A percentile compares a stretch with the other conserved stretches of the same genome.
Conservation (phyloP, 345 rosid species). For the Gossypium ekmanianum region DNA sequence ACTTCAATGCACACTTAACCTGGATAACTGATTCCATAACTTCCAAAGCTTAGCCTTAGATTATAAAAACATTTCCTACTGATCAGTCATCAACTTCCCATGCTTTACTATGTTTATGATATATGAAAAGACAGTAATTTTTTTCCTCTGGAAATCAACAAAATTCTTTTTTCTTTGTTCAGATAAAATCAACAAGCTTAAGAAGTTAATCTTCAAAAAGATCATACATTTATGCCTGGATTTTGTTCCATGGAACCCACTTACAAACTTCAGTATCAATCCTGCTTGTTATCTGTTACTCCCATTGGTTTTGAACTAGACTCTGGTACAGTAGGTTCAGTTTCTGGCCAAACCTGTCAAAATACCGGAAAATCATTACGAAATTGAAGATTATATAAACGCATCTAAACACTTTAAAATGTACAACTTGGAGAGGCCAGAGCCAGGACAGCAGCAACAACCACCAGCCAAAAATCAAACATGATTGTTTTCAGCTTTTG, state of each 20-base stretch:
- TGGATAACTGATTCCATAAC: neutral
- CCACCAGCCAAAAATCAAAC: neutral
- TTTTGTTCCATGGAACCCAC: neutral
- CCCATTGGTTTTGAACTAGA: constrained; percentile 20
- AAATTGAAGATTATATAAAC: neutral
- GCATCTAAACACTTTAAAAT: neutral
- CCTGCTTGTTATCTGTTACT: constrained; percentile 27
- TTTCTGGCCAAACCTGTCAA: constrained; percentile 31
- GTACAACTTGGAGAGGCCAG: neutral
- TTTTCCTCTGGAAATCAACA: neutral
- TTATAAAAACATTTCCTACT: neutral
- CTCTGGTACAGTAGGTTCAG: constrained; percentile 8
- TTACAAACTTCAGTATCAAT: constrained; percentile 24
- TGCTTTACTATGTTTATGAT: neutral
- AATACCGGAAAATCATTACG: neutral
- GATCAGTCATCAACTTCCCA: neutral
- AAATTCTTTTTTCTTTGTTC: neutral
- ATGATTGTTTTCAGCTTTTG: neutral
- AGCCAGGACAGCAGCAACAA: neutral
- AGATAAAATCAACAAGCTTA: neutral
- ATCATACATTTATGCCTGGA: neutral
- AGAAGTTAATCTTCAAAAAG: neutral
- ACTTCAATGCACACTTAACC: neutral
- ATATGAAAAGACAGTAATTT: neutral
- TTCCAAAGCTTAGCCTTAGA: neutral